Conservation (phyloP, 2,329 filamentous ascomycete genomes). For the Fusarium fujikuroi region DNA sequence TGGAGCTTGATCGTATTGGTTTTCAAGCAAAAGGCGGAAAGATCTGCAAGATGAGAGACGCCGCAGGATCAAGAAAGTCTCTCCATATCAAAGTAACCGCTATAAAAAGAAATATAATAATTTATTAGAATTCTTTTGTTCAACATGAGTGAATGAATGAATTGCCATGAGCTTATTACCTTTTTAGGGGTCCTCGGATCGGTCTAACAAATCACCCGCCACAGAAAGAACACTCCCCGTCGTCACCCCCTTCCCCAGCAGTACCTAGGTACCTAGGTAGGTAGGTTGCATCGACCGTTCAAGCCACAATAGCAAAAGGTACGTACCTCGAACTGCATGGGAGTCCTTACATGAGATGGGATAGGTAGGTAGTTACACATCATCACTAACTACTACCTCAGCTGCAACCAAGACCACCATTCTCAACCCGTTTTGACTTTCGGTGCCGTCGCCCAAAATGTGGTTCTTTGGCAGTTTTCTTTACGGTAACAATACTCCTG, state of each 20-base stretch:
- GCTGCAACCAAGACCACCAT: not conserved
- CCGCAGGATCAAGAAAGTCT: not conserved
- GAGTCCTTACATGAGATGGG: not conserved
- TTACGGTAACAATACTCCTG: constrained; percentile 58
- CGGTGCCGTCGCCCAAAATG: constrained; percentile 58
- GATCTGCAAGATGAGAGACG: not conserved
- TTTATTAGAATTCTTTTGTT: not conserved
- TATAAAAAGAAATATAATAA: not conserved
- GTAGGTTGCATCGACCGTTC: not conserved
- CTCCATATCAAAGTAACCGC: not conserved
- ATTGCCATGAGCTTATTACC: constrained; percentile 2
- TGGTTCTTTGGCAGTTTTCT: constrained; percentile 77
- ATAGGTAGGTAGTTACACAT: constrained; percentile 33
- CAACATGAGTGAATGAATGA: not conserved
- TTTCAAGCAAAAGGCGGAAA: not conserved
- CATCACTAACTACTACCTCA: constrained; percentile 20
- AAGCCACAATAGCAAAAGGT: constrained; percentile 31
- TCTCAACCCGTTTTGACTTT: not conserved
- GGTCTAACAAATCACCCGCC: constrained; percentile 48
- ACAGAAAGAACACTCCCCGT: not conserved
- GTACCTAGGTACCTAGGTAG: no score
- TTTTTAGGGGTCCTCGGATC: constrained; percentile 43
- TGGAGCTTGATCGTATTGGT: not conserved
- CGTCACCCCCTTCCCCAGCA: constrained; percentile 5
- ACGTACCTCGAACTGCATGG: constrained; percentile 5